Conservation (phyloP, 495 filamentous ascomycete genomes). For the Aspergillus diversus region DNA sequence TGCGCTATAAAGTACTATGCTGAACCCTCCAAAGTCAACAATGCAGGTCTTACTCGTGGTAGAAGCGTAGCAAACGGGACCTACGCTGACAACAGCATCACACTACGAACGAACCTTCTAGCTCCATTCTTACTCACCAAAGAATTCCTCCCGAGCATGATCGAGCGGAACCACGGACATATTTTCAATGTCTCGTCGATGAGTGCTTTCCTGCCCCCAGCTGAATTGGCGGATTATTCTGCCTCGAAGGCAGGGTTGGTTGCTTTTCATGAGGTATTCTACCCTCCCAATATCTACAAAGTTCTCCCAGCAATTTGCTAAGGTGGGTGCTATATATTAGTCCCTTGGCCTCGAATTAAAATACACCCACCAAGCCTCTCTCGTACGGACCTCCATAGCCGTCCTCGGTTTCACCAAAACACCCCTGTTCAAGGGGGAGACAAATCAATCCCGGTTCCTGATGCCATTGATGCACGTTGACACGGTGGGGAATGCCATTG, state of each 20-base stretch:
- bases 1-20: not conserved
- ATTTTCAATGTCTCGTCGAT: conserved; percentile 77
- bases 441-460: conserved; percentile 34
- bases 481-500: conserved; percentile 39
- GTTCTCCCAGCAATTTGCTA: conserved; percentile 31
- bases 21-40: conserved; percentile 63
- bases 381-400: conserved; percentile 33
- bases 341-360: too few relatives aligned
- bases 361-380: conserved; percentile 28
- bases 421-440: conserved; percentile 34
- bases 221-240: conserved; percentile 63
- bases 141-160: conserved; percentile 76
- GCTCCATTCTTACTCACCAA: conserved; percentile 74
- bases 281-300: not conserved
- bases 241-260: conserved; percentile 74
- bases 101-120: conserved; percentile 67
- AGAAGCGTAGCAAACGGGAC: conserved; percentile 66
- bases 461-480: conserved; percentile 41
- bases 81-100: conserved; percentile 64
- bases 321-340: conserved; percentile 48
- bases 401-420: conserved; percentile 41
- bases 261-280: conserved; percentile 63
- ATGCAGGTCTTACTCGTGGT: conserved; percentile 72
- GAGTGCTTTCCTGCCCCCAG: conserved; percentile 68
- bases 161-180: conserved; percentile 61